These are phyloP conservation scores for Petasospora rhodanensis DNA, from an alignment of 1,139 yeast genomes.

Conservation along the genomic window DNA sequence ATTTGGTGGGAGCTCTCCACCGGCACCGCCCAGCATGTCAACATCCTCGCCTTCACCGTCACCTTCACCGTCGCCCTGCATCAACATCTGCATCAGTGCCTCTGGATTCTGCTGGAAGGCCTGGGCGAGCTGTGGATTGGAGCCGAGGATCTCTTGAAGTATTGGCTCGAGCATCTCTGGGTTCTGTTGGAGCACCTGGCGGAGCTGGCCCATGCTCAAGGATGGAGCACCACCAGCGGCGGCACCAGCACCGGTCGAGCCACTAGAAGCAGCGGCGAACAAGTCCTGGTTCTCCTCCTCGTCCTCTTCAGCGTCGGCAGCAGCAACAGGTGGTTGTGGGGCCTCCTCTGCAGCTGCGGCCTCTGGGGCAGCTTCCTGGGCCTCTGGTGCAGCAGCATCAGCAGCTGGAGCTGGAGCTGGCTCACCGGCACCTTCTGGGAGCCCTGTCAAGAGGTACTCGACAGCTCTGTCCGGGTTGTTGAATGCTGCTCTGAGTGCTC, in stretches of 20 bases:
- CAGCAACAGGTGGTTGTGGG: conserved; percentile 8
- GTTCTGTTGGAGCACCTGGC: conserved; percentile 76
- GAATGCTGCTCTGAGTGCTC: conserved; percentile 91
- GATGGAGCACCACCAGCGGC: conserved; percentile 17
- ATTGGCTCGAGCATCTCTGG: conserved; percentile 88
- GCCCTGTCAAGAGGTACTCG: conserved; percentile 85
- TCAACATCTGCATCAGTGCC: conserved; percentile 68
- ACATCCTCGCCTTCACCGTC: conserved; percentile 42
- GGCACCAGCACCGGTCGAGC: conserved; percentile 9
- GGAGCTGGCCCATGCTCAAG: conserved; percentile 43
- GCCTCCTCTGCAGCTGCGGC: conserved; percentile 3
- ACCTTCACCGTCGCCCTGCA: conserved; percentile 45
- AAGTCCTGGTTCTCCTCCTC: conserved; percentile 18
- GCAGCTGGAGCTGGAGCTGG: conserved; percentile 42
- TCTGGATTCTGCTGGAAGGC: conserved; percentile 83
- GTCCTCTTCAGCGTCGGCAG: conserved; percentile 16
- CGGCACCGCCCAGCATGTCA: too few relatives aligned
- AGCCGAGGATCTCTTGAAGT: conserved; percentile 75
- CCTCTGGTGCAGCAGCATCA: conserved; percentile 38
- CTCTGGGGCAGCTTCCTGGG: neutral
- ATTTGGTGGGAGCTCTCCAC: conserved; percentile 30
- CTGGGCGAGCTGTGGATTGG: conserved; percentile 84
- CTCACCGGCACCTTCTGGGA: conserved; percentile 55
- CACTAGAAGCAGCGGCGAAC: conserved; percentile 15
- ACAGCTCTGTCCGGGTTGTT: conserved; percentile 98